Evolutionary conservation across 768 basidiomycete genomes (phyloP), one percentile per base, ranked within the genome.

Genomic region (Butyriboletus loyo): DNA sequence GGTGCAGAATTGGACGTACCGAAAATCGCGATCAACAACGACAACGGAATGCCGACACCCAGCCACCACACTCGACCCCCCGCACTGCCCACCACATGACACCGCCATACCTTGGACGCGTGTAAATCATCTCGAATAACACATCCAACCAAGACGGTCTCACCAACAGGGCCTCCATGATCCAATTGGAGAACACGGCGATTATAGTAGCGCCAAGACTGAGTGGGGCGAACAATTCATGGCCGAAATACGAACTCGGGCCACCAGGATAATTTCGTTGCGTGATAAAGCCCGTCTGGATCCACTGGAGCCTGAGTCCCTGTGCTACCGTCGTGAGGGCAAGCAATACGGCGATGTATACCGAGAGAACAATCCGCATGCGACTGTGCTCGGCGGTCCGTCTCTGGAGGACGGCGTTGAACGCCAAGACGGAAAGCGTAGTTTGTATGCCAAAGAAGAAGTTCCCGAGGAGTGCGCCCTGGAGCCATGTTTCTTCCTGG

Each of bases 71-170:
- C 7, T 17, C 28, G 11, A 28, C 73, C 75, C 11, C 70, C 71
- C 4, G 69, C 68, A 34, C 66, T 63, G 75, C 77, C 78, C 22
- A 78, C 75, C 14, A 78, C 71, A 69, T 72, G 75, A 56, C 77
- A 78, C 21, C 77, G 66, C 76, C 76, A 78, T 28, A 78, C 61
- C 77, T 53, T 75, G 19, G 8, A 34, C 42, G 8, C 9, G 11
- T 24, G 30, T 45, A 11, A 54, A 35, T 15, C 5, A 22, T 39
- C 25, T 7, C 19, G 14, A 19, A 32, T n/a, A 38, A 34, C 15
- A 11, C n/a, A 21, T 19, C 21, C 17, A 25, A 5, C 9, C 11
- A 19, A 25, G 6, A 32, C 1, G 17, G 15, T n/a, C 37, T 49
- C 31, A 43, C 39, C 50, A 56, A 28, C 31, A 51, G 5, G 15